Percentiles rank a stretch among this genome's conserved stretches.
These are phyloP conservation scores for Noccaea bulbosa DNA, from an alignment of 345 rosid genomes.

Conservation along the genomic window DNA sequence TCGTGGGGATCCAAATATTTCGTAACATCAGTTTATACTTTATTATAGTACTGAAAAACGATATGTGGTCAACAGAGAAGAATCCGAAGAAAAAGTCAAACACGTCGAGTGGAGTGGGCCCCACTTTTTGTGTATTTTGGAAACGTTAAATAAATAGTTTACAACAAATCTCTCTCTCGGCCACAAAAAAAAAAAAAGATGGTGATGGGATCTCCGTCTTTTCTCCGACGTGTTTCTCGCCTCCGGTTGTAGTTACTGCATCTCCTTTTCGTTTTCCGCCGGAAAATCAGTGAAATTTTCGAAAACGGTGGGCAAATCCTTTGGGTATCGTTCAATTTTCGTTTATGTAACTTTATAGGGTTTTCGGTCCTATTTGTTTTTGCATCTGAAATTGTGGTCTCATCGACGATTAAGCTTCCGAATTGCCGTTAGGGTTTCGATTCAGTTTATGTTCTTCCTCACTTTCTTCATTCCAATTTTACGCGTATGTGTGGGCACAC, in stretches of 20 bases:
- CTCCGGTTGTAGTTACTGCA: not conserved
- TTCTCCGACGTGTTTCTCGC: slow-evolving; percentile 31
- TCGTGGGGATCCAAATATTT: too few species aligned
- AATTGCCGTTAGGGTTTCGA: not conserved
- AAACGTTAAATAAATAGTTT: not conserved
- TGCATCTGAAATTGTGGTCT: slow-evolving; percentile 24
- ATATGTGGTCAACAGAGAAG: not conserved
- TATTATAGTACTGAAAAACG: too few species aligned
- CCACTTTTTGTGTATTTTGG: not conserved
- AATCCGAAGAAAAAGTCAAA: slow-evolving; percentile 12
- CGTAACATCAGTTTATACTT: too few species aligned
- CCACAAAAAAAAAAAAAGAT: not conserved
- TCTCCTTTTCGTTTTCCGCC: not conserved
- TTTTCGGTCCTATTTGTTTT: slow-evolving; percentile 2
- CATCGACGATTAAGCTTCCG: slow-evolving; percentile 18
- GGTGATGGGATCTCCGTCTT: slow-evolving; percentile 33
- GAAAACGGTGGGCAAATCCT: not conserved
- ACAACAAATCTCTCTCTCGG: not conserved
- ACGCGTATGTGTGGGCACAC: not conserved
- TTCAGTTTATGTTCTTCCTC: not conserved
- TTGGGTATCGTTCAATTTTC: not conserved
- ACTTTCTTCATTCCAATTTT: not conserved
- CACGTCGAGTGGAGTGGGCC: not conserved
- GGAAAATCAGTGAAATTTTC: not conserved
- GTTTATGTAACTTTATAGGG: not conserved